phyloP scores from a whole-genome alignment of 495 filamentous ascomycete genomes.

The Podospora conica region DNA sequence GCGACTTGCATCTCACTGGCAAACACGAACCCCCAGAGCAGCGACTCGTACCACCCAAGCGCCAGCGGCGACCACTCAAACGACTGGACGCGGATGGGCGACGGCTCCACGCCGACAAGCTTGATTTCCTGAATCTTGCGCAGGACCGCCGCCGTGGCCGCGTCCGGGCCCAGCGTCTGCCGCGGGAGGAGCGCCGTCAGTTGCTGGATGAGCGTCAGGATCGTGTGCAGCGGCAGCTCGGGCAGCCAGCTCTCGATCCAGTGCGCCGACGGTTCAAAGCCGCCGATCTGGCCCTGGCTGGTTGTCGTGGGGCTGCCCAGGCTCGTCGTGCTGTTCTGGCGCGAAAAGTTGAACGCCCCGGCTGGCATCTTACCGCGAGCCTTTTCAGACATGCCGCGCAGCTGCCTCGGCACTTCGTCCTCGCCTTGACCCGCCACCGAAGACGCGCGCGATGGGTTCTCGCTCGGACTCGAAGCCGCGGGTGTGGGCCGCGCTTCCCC shows the following conservation, averaged over 20 bases:
- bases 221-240: constrained; percentile 84
- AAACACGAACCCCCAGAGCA: constrained; percentile 96
- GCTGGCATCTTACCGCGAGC: constrained; percentile 96
- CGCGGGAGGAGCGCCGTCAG: constrained; percentile 44
- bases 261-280: constrained; percentile 70
- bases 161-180: constrained; percentile 32
- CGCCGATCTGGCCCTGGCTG: constrained; percentile 43
- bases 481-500: constrained; percentile 63
- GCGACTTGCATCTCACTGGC: constrained; percentile 80
- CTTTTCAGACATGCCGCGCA: constrained; percentile 98
- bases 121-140: constrained; percentile 37
- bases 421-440: constrained; percentile 57
- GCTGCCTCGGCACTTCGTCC: constrained; percentile 77
- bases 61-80: constrained; percentile 94
- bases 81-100: constrained; percentile 70
- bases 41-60: constrained; percentile 91
- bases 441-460: constrained; percentile 61
- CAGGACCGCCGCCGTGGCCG: constrained; percentile 29
- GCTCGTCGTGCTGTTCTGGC: constrained; percentile 87
- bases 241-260: constrained; percentile 95
- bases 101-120: constrained; percentile 62
- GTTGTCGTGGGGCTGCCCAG: constrained; percentile 59
- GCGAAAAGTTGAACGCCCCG: constrained; percentile 71
- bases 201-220: constrained; percentile 71
- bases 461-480: constrained; percentile 63